Conservation (phyloP, 225 moss, liverwort and hornwort genomes). For the Polytrichum commune region DNA sequence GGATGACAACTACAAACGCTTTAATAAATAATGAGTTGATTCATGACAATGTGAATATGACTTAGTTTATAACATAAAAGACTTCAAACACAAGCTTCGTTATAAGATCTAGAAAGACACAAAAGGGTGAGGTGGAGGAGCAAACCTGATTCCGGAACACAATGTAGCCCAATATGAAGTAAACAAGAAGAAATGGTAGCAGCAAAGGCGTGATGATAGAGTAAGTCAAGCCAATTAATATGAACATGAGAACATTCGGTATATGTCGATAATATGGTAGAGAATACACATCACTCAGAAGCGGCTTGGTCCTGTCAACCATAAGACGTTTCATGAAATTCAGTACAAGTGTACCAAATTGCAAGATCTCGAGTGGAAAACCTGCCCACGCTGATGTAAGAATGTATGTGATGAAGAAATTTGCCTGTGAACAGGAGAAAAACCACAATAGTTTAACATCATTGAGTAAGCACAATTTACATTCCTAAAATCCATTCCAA, state of each 20-base stretch:
- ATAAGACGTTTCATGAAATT: constrained; percentile 64
- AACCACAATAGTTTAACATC: constrained; percentile 15
- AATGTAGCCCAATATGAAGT: constrained; percentile 80
- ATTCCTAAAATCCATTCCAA: neutral
- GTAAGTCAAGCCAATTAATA: constrained; percentile 81
- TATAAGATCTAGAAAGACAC: no score
- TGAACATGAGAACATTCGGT: constrained; percentile 80
- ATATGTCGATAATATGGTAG: constrained; percentile 71
- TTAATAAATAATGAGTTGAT: no score
- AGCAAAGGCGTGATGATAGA: constrained; percentile 86
- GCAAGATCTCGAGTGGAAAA: constrained; percentile 84
- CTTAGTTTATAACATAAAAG: no score
- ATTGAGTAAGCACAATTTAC: constrained; percentile 1
- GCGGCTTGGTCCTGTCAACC: constrained; percentile 49
- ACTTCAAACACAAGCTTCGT: no score
- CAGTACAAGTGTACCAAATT: constrained; percentile 55
- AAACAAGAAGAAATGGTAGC: constrained; percentile 83
- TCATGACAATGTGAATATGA: no score
- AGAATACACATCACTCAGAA: constrained; percentile 59
- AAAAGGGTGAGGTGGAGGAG: neutral
- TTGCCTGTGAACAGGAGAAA: constrained; percentile 51
- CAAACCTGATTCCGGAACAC: constrained; percentile 88
- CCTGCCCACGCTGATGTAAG: constrained; percentile 99
- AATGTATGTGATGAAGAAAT: constrained; percentile 94
- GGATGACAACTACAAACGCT: no score